phyloP scores from a whole-genome alignment of 2,329 filamentous ascomycete species.

The Zymoseptoria tritici region DNA sequence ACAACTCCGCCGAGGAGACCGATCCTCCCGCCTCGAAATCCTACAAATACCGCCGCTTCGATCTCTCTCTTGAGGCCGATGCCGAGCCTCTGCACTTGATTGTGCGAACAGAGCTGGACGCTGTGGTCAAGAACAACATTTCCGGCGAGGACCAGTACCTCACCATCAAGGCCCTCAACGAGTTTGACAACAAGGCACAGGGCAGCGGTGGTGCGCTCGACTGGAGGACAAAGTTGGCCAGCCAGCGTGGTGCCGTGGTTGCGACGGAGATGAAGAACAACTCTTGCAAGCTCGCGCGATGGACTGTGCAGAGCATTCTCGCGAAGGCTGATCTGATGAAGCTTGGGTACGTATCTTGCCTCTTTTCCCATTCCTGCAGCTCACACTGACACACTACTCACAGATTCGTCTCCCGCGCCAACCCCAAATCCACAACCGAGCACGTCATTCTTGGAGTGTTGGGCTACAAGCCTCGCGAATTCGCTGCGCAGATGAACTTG shows the following conservation, averaged over 20 bases:
- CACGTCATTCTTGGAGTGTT: constrained; percentile 94
- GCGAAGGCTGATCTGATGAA: constrained; percentile 98
- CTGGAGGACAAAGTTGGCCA: constrained; percentile 91
- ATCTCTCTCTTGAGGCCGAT: constrained; percentile 81
- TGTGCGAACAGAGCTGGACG: constrained; percentile 91
- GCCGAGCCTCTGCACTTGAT: constrained; percentile 90
- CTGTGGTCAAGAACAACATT: constrained; percentile 89
- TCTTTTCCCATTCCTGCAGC: background rate
- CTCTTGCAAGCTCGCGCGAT: constrained; percentile 94
- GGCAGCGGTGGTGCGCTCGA: constrained; percentile 91
- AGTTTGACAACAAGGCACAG: constrained; percentile 97
- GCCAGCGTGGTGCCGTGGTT: constrained; percentile 91
- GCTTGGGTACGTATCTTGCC: constrained; percentile 61
- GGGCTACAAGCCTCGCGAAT: constrained; percentile 96
- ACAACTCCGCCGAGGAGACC: constrained; percentile 86
- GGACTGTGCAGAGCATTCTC: constrained; percentile 94
- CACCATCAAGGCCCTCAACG: constrained; percentile 92
- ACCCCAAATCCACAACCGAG: constrained; percentile 85
- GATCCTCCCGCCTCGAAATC: constrained; percentile 92
- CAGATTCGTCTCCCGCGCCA: constrained; percentile 89
- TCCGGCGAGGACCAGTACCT: constrained; percentile 86
- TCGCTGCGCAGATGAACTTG: constrained; percentile 95
- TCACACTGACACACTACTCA: constrained; percentile 10
- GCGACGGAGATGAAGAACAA: constrained; percentile 99
- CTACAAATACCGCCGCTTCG: constrained; percentile 97